phyloP scores from a whole-genome alignment of 164 flowering plant genomes.

The Protea cynaroides region DNA sequence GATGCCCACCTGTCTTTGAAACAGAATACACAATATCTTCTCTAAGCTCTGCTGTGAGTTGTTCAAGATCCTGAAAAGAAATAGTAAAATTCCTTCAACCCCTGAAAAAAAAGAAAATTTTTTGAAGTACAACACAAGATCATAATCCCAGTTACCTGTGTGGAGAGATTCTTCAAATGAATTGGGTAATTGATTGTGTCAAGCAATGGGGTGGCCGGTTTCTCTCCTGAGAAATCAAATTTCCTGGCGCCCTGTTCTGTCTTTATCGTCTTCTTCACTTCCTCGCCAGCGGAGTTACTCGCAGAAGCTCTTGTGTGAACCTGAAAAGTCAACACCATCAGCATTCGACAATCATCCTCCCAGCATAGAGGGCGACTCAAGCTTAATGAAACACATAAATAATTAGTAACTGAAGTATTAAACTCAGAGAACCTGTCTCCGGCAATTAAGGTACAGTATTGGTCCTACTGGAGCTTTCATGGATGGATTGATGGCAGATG shows the following conservation, averaged over 20 bases:
- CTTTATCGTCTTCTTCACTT: conserved; percentile 25
- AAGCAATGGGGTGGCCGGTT: conserved; percentile 73
- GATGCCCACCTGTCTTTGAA: no score
- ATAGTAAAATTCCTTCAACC: no score
- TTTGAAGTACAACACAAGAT: neutral
- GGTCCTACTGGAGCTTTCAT: conserved; percentile 12
- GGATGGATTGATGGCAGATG: conserved; percentile 14
- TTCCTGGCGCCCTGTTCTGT: conserved; percentile 44
- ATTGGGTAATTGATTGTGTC: conserved; percentile 74
- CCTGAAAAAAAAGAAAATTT: neutral
- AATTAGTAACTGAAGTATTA: neutral
- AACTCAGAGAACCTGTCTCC: conserved; percentile 26
- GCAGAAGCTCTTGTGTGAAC: conserved; percentile 38
- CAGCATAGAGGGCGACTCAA: neutral
- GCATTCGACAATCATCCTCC: neutral
- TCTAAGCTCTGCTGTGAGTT: no score
- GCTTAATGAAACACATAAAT: conserved; percentile 1
- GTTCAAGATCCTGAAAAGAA: no score
- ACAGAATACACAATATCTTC: no score
- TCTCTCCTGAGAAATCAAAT: conserved; percentile 57
- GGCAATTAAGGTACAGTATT: conserved; percentile 11
- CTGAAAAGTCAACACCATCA: conserved; percentile 25
- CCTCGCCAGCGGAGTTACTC: conserved; percentile 30
- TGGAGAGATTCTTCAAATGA: conserved; percentile 79
- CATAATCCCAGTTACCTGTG: conserved; percentile 28